Evolutionary conservation across 306 rosid genomes (phyloP).

Genomic region (Citrullus amarus): DNA sequence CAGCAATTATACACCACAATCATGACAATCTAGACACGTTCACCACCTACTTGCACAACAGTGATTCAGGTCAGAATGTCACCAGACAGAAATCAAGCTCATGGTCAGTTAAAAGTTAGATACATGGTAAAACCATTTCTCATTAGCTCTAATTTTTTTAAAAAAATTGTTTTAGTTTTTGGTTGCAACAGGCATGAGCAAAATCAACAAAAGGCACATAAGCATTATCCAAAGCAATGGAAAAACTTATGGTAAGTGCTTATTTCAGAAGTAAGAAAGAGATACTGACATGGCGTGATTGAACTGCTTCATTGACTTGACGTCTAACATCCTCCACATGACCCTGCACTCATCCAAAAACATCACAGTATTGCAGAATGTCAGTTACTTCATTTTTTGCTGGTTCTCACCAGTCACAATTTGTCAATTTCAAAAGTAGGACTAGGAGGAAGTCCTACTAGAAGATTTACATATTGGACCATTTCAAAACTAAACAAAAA

Average conservation of each 20-base stretch:
- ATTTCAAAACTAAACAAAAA: neutral
- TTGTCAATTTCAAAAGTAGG: neutral
- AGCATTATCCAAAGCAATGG: neutral
- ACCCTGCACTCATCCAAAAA: constrained; percentile 41
- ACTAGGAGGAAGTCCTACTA: neutral
- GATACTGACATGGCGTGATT: constrained; percentile 80
- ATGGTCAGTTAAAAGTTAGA: neutral
- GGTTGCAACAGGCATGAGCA: neutral
- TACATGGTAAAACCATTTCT: constrained; percentile 3
- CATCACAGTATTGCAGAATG: neutral
- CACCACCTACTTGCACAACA: neutral
- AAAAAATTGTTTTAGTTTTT: too few relatives aligned
- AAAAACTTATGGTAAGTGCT: constrained; percentile 2
- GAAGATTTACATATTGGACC: neutral
- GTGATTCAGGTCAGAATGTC: neutral
- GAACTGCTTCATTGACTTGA: constrained; percentile 86
- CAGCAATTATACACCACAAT: neutral
- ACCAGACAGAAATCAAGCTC: neutral
- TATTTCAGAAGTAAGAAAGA: constrained; percentile 10
- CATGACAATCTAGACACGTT: neutral
- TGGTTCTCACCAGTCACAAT: neutral
- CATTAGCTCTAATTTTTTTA: neutral
- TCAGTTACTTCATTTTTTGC: neutral
- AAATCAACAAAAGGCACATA: neutral
- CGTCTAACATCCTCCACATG: constrained; percentile 81